A percentile compares a stretch with the other conserved stretches of the same genome.
phyloP scores from a whole-genome alignment of 768 basidiomycete species.

The Termitomyces sp. region DNA sequence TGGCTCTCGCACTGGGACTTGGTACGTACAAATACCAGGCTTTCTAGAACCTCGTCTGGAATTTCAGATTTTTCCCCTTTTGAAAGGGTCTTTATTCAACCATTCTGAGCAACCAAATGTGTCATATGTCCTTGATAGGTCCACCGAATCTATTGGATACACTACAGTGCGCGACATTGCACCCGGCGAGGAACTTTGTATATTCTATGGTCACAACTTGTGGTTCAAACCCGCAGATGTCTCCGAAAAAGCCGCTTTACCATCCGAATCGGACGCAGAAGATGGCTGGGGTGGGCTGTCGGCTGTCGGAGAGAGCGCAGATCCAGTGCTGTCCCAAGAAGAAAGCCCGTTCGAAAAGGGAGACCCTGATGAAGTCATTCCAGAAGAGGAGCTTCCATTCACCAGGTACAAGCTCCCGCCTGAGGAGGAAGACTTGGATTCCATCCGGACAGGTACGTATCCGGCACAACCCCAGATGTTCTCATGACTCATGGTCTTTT shows the following conservation, averaged over 20 bases:
- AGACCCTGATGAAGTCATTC: conserved; percentile 40
- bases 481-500: background rate
- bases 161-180: conserved; percentile 46
- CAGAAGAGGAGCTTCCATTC: conserved; percentile 63
- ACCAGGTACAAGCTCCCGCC: conserved; percentile 50
- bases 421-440: conserved; percentile 56
- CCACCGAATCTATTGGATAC: conserved; percentile 58
- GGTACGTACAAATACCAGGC: conserved; percentile 32
- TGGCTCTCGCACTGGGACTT: conserved; percentile 76
- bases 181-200: conserved; percentile 69
- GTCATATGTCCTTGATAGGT: conserved; percentile 49
- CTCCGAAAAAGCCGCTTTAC: background rate
- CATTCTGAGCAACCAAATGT: conserved; percentile 69
- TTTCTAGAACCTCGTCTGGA: background rate
- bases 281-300: conserved; percentile 45
- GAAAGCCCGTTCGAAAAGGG: conserved; percentile 27
- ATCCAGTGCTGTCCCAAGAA: conserved; percentile 2
- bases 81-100: conserved; percentile 75
- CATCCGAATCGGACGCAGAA: conserved; percentile 17
- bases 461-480: background rate
- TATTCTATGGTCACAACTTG: conserved; percentile 66
- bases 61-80: background rate
- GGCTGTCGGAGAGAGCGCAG: conserved; percentile 16
- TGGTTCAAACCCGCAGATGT: conserved; percentile 50
- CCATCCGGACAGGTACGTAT: conserved; percentile 50